Evolutionary conservation across 257 asterid species (phyloP).

Genomic region (Phtheirospermum japonicum): DNA sequence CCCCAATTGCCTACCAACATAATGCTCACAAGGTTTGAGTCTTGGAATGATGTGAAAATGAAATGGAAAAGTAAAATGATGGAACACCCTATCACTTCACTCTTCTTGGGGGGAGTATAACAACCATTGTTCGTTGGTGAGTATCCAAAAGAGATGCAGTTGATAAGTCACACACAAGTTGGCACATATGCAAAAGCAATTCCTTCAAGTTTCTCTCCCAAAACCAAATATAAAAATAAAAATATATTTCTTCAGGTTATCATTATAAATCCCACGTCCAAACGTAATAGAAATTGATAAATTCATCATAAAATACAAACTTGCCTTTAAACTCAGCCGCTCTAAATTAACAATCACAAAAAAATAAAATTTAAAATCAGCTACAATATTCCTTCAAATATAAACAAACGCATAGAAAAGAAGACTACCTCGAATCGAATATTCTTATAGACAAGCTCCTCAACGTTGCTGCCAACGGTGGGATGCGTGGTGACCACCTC

Average conservation of each 20-base stretch:
- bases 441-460: slow-evolving; percentile 91
- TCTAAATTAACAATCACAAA: neutral
- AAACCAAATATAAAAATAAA: no score
- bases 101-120: neutral
- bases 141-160: neutral
- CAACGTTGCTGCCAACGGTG: slow-evolving; percentile 98
- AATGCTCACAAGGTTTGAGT: slow-evolving; percentile 4
- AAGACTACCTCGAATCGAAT: slow-evolving; percentile 80
- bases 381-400: neutral
- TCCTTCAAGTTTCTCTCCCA: no score
- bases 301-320: slow-evolving; percentile 18
- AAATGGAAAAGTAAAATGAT: neutral
- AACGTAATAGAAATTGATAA: neutral
- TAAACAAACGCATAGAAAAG: slow-evolving; percentile 7
- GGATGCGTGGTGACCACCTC: slow-evolving; percentile 97
- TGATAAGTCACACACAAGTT: neutral
- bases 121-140: neutral
- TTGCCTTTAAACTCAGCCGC: slow-evolving; percentile 8
- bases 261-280: no score
- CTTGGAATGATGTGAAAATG: neutral
- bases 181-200: neutral
- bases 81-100: neutral
- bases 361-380: neutral
- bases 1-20: neutral
- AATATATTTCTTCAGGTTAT: no score